Evolutionary conservation across 441 rosid species (phyloP).

Genomic region (Pelargonium fulgidum): DNA sequence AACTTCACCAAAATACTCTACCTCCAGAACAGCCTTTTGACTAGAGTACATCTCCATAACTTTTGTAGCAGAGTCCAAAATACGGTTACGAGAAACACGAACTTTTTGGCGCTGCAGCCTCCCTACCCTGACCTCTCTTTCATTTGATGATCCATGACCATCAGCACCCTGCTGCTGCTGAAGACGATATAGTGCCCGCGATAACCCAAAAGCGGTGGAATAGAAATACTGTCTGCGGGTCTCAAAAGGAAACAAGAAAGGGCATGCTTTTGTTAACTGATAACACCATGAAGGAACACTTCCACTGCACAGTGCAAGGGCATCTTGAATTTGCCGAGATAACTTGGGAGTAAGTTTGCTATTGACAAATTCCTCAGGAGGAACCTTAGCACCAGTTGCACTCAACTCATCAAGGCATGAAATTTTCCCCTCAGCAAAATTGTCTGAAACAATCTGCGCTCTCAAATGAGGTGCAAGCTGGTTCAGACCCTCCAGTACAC

Average conservation of each 20-base stretch:
- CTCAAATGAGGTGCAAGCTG: slow-evolving; percentile 87
- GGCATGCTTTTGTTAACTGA: slow-evolving; percentile 95
- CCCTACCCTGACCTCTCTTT: slow-evolving; percentile 90
- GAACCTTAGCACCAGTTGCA: slow-evolving; percentile 47
- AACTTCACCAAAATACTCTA: slow-evolving; percentile 99
- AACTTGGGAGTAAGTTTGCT: slow-evolving; percentile 95
- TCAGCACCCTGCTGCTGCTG: slow-evolving; percentile 99
- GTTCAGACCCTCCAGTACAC: slow-evolving; percentile 88
- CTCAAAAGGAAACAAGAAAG: slow-evolving; percentile 97
- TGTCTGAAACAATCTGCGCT: slow-evolving; percentile 54
- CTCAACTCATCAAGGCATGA: slow-evolving; percentile 49
- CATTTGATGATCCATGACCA: slow-evolving; percentile 73
- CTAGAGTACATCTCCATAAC: slow-evolving; percentile 99
- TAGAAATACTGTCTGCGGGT: slow-evolving; percentile 91
- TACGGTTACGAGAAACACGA: slow-evolving; percentile 94
- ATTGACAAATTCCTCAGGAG: slow-evolving; percentile 76
- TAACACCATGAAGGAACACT: slow-evolving; percentile 97
- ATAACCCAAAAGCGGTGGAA: slow-evolving; percentile 97
- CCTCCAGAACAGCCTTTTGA: slow-evolving; percentile 98
- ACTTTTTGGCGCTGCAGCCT: slow-evolving; percentile 98
- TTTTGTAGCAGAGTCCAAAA: slow-evolving; percentile 96
- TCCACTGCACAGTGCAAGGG: slow-evolving; percentile 97
- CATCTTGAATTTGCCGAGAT: slow-evolving; percentile 98
- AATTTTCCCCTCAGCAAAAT: slow-evolving; percentile 66
- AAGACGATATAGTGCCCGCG: slow-evolving; percentile 92